phyloP scores from a whole-genome alignment of 2,329 filamentous ascomycete species.

The Lachnellula cervina region DNA sequence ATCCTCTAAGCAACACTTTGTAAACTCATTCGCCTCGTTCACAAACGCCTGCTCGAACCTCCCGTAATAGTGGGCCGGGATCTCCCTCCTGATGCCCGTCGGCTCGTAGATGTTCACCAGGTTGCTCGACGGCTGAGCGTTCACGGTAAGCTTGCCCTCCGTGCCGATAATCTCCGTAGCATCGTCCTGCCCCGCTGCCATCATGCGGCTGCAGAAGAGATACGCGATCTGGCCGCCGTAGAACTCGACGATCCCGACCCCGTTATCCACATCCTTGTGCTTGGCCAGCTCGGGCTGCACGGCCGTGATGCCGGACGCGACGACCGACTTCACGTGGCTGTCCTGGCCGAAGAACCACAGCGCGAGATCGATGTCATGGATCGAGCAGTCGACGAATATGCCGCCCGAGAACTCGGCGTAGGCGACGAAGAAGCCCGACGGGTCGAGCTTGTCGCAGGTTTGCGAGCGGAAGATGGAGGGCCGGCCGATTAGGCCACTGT shows the following conservation, averaged over 20 bases:
- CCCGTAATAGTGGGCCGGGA: constrained; percentile 58
- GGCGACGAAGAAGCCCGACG: constrained; percentile 61
- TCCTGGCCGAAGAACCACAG: constrained; percentile 59
- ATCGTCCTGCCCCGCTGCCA: constrained; percentile 64
- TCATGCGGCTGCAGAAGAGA: constrained; percentile 61
- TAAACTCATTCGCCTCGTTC: constrained; percentile 60
- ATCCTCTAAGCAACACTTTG: constrained; percentile 51
- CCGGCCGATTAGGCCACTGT: constrained; percentile 51
- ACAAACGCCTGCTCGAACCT: constrained; percentile 59
- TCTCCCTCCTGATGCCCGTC: constrained; percentile 51
- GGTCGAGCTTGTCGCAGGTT: constrained; percentile 63
- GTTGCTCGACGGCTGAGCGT: constrained; percentile 50
- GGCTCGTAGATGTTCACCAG: constrained; percentile 52
- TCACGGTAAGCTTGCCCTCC: constrained; percentile 57
- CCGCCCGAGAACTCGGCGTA: constrained; percentile 63
- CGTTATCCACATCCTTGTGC: constrained; percentile 58
- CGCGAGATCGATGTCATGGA: constrained; percentile 65
- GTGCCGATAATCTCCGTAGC: constrained; percentile 64
- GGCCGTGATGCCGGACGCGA: constrained; percentile 53
- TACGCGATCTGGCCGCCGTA: constrained; percentile 58
- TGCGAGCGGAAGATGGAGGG: constrained; percentile 59
- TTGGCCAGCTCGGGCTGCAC: constrained; percentile 53
- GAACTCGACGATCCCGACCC: constrained; percentile 62
- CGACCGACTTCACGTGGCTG: constrained; percentile 49
- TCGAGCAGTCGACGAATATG: constrained; percentile 67